Conservation (phyloP, 108 stramenopile species). For the Aurantiochytrium sp. region DNA sequence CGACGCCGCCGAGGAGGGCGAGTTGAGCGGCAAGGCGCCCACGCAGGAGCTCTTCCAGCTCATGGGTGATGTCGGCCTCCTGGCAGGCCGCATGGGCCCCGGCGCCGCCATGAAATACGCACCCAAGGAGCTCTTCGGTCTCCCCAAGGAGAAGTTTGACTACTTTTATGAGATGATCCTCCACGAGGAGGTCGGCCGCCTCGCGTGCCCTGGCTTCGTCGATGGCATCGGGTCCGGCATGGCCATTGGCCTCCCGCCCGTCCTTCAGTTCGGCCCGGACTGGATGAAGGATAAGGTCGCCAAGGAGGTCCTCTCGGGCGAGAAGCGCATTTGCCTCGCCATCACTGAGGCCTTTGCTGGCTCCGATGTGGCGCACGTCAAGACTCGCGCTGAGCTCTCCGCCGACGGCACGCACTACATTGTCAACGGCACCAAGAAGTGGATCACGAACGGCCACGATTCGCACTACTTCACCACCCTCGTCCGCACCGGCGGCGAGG, state of each 20-base stretch:
- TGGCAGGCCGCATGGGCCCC: not conserved
- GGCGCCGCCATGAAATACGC: not conserved
- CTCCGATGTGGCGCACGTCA: not conserved
- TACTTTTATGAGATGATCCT: not conserved
- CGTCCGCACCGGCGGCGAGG: not conserved
- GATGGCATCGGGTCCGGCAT: slow-evolving; percentile 3
- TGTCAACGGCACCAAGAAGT: slow-evolving; percentile 17
- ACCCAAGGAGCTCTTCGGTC: not conserved
- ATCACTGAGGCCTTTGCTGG: slow-evolving; percentile 14
- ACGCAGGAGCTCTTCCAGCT: not conserved
- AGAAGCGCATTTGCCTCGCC: slow-evolving; percentile 14
- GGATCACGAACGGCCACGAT: slow-evolving; percentile 18
- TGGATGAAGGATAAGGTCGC: slow-evolving; percentile 16
- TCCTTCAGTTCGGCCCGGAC: slow-evolving; percentile 9
- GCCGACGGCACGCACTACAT: not conserved
- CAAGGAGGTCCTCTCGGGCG: slow-evolving; percentile 17
- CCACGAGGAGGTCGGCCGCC: slow-evolving; percentile 19
- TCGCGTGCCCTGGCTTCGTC: not conserved
- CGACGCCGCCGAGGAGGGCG: slow-evolving; percentile 8
- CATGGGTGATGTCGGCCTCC: not conserved
- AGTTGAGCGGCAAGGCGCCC: not conserved
- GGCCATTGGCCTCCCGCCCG: slow-evolving; percentile 8
- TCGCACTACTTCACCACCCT: slow-evolving; percentile 14
- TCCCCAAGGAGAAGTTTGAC: slow-evolving; percentile 1
- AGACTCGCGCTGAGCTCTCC: not conserved